These are phyloP conservation scores for Pichia thaimueangensis DNA, from an alignment of 805 yeast genomes.

Conservation along the genomic window DNA sequence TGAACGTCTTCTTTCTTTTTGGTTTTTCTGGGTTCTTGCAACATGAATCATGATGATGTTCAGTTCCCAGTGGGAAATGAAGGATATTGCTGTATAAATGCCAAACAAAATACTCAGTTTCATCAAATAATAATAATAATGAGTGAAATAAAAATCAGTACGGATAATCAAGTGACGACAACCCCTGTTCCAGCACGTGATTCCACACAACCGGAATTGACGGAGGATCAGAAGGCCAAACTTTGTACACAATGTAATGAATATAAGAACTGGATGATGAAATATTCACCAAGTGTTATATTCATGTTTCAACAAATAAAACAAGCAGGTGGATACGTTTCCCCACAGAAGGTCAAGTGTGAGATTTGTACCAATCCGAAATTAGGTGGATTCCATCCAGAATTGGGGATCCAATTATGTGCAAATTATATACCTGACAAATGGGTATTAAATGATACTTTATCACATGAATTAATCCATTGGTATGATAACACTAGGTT, in stretches of 20 bases:
- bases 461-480: conserved; percentile 90
- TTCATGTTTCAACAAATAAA: conserved; percentile 83
- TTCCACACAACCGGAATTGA: background rate
- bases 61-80: too few species aligned
- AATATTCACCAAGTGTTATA: conserved; percentile 74
- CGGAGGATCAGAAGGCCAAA: conserved; percentile 8
- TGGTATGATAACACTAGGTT: conserved; percentile 88
- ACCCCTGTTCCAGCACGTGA: conserved; percentile 3
- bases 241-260: conserved; percentile 69
- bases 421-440: conserved; percentile 70
- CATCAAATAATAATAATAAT: too few species aligned
- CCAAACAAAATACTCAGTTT: too few species aligned
- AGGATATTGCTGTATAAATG: too few species aligned
- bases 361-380: conserved; percentile 76
- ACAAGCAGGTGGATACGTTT: conserved; percentile 49
- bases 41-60: too few species aligned
- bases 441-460: conserved; percentile 82
- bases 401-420: conserved; percentile 78
- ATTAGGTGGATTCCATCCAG: conserved; percentile 93
- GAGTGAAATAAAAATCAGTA: too few species aligned
- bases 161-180: conserved; percentile 7
- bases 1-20: too few species aligned
- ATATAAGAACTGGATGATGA: conserved; percentile 72
- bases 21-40: too few species aligned
- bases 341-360: conserved; percentile 57